phyloP scores from a whole-genome alignment of 495 filamentous ascomycete species.

The Pyronema domesticum region DNA sequence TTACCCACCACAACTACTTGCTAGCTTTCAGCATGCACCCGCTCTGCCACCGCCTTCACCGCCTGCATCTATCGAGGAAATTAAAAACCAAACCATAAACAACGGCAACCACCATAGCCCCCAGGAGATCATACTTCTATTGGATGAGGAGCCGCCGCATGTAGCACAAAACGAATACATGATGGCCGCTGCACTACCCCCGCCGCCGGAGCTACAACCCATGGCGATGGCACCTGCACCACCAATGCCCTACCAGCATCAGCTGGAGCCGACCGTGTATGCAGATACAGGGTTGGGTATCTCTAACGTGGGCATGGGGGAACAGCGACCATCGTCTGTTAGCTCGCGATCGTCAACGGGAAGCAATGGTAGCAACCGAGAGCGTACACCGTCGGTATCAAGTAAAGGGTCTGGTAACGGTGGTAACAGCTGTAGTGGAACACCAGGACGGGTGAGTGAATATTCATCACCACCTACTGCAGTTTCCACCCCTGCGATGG shows the following conservation, averaged over 20 bases:
- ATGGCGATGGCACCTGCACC: background rate
- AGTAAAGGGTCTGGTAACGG: slow-evolving; percentile 26
- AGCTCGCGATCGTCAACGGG: slow-evolving; percentile 31
- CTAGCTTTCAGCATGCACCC: slow-evolving; percentile 68
- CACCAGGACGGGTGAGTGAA: slow-evolving; percentile 30
- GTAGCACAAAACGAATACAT: slow-evolving; percentile 40
- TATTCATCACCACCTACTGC: slow-evolving; percentile 23
- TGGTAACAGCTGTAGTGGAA: background rate
- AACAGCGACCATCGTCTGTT: slow-evolving; percentile 24
- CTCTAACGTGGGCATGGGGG: slow-evolving; percentile 20
- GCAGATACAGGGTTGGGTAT: slow-evolving; percentile 29
- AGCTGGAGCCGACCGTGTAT: slow-evolving; percentile 33
- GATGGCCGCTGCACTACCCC: background rate
- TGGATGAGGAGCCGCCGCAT: slow-evolving; percentile 25
- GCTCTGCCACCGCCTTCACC: slow-evolving; percentile 56
- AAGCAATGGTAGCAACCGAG: slow-evolving; percentile 10
- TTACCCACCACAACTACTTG: slow-evolving; percentile 61
- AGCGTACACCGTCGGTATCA: slow-evolving; percentile 19
- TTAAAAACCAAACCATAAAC: slow-evolving; percentile 25
- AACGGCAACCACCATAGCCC: no score
- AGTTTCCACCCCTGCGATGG: slow-evolving; percentile 3
- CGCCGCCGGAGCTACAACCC: no score
- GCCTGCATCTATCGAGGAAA: slow-evolving; percentile 57
- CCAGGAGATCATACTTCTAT: slow-evolving; percentile 25
- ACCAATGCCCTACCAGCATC: slow-evolving; percentile 36